Base-by-base conservation (phyloP, 2,329 filamentous ascomycete genomes). In the Truncatella angustata region DNA sequence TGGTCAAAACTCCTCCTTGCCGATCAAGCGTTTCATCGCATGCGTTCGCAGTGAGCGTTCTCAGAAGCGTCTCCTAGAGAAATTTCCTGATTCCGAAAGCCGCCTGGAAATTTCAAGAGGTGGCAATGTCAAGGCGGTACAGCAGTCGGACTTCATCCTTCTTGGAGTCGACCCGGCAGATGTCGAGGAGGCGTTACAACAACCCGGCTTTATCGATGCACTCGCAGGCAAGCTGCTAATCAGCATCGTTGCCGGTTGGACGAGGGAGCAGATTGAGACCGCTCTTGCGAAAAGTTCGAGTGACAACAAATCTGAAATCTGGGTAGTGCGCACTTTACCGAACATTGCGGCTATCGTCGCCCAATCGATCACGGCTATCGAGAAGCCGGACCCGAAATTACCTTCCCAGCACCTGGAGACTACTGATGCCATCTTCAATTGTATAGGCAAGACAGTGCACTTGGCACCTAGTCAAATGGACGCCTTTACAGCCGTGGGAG, bases 401-500 rank as follows among this genome's bases (percentile, higher is more conserved):
- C 58, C 63, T 2, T 58, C 61, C 0, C 52, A 58, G 16, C 49
- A 62, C 2, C 44, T 67, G 0, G 42, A 63, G 2, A 50, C 67
- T 1, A 61, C 64, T 0, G 61, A 65, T 12, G 75, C 76, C 60
- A 77, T 85, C 28, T 85, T 86, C 65, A 70, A 68, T 7, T 72
- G 72, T 12, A 79, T 85, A 18, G 82, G 82, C 5, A 71, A 72
- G 34, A 74, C 78, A 1, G 73, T 80, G 0, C 70, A 74, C 20
- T 69, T 85, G 0, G 72, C 74, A 0, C 71, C 80, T 0, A 66
- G 70, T 2, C 70, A 74, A 5, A 81, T 85, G 76, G 78, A 84
- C 55, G 79, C 75, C 0, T 72, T 71, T n/a, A 85, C 81, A 0
- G 80, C 82, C 0, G 72, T 85, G 1, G 82, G 78, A 54, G 81